A percentile compares a stretch with the other conserved stretches of the same genome.
Evolutionary conservation across 163 green algal genomes (phyloP).

Genomic region (Prototheca wickerhamii): DNA sequence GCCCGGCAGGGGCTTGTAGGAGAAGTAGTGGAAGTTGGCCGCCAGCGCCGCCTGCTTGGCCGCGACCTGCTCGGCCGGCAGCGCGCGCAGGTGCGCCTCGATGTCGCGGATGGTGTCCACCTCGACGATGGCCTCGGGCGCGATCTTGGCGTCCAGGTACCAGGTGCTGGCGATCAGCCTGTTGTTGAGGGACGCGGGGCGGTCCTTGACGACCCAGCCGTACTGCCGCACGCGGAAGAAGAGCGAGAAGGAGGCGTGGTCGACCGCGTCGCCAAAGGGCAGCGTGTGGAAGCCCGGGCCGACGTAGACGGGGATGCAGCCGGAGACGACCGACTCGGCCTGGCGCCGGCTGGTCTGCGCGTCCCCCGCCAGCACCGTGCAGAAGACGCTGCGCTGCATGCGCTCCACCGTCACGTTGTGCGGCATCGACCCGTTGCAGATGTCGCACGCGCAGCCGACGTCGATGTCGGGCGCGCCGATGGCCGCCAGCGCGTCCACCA

Average conservation of each 20-base stretch:
- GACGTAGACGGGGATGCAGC: conserved; percentile 27
- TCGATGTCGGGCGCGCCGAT: conserved; percentile 5
- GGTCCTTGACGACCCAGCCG: neutral
- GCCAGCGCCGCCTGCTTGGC: neutral
- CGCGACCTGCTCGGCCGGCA: neutral
- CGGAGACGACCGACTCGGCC: conserved; percentile 15
- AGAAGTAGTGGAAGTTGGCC: neutral
- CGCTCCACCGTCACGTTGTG: conserved; percentile 6
- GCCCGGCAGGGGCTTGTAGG: neutral
- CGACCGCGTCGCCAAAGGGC: conserved; percentile 9
- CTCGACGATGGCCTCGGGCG: no score
- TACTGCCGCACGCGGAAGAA: neutral
- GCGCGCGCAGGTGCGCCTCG: neutral
- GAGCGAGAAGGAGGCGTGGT: neutral
- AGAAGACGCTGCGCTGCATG: conserved; percentile 13
- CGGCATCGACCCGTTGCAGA: conserved; percentile 6
- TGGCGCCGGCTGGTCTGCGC: conserved; percentile 12
- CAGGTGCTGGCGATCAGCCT: neutral
- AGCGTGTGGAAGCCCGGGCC: conserved; percentile 27
- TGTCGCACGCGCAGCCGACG: conserved; percentile 12
- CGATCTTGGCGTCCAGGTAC: neutral
- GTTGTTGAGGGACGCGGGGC: neutral
- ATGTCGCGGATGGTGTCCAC: neutral
- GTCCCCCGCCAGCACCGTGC: conserved; percentile 14
- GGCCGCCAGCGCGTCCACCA: conserved; percentile 1